These are phyloP conservation scores for Wickerhamiella galacta DNA, from an alignment of 805 yeast species.

Conservation along the genomic window DNA sequence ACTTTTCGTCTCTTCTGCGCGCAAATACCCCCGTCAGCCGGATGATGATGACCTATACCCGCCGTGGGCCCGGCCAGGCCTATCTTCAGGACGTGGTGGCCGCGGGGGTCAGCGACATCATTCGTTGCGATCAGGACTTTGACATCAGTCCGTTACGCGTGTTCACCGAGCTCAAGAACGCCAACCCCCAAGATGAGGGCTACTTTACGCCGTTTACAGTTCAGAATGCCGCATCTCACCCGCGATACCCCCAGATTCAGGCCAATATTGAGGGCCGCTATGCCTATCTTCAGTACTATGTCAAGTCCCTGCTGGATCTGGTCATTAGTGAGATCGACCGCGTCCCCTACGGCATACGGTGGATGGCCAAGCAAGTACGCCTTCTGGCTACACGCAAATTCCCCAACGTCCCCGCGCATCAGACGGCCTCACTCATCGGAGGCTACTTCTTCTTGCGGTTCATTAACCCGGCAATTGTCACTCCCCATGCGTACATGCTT, in stretches of 20 bases:
- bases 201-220: conserved; percentile 13
- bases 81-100: conserved; percentile 21
- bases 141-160: conserved; percentile 23
- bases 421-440: conserved; percentile 38
- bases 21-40: conserved; percentile 27
- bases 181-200: conserved; percentile 11
- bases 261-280: conserved; percentile 18
- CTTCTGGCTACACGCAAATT: conserved; percentile 40
- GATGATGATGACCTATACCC: conserved; percentile 26
- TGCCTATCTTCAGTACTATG: conserved; percentile 12
- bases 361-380: conserved; percentile 51
- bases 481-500: conserved; percentile 49
- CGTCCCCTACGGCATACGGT: conserved; percentile 58
- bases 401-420: conserved; percentile 33
- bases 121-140: conserved; percentile 15
- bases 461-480: conserved; percentile 77
- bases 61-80: conserved; percentile 26
- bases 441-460: conserved; percentile 71
- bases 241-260: conserved; percentile 13
- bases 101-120: conserved; percentile 16
- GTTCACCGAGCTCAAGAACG: conserved; percentile 16
- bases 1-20: conserved; percentile 22
- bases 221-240: conserved; percentile 19
- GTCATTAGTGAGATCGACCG: conserved; percentile 36
- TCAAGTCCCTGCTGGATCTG: conserved; percentile 28